These are phyloP conservation scores for Rhizomucor miehei DNA, from an alignment of 371 early-diverging fungal species.

Conservation along the genomic window DNA sequence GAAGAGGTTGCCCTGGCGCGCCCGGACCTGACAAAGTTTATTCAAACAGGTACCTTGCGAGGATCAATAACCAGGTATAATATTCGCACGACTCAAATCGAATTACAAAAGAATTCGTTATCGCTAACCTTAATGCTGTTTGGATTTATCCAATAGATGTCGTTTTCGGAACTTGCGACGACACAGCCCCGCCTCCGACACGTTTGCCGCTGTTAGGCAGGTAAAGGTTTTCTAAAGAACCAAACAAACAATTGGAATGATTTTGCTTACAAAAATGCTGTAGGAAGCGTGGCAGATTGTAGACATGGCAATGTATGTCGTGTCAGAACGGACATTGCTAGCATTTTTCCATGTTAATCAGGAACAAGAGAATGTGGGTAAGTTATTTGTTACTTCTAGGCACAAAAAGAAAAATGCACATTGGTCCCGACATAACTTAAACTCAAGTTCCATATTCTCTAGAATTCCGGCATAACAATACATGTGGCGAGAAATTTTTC, in stretches of 20 bases:
- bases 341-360: background rate
- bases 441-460: too few relatives aligned
- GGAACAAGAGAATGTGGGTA: background rate
- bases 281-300: background rate
- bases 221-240: background rate
- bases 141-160: constrained; percentile 1
- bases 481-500: background rate
- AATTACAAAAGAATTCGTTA: background rate
- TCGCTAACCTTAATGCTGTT: background rate
- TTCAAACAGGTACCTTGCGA: constrained; percentile 37
- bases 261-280: background rate
- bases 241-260: background rate
- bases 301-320: background rate
- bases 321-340: background rate
- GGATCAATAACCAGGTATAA: constrained; percentile 58
- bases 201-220: background rate
- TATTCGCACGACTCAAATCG: background rate
- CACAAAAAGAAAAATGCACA: background rate
- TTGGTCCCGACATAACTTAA: background rate
- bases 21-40: constrained; percentile 48
- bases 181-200: background rate
- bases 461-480: background rate
- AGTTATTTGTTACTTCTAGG: background rate
- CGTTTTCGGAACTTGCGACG: background rate
- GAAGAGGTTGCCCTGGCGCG: constrained; percentile 53